phyloP scores from a whole-genome alignment of 2,329 filamentous ascomycete genomes.

The Trichophyton equinum region DNA sequence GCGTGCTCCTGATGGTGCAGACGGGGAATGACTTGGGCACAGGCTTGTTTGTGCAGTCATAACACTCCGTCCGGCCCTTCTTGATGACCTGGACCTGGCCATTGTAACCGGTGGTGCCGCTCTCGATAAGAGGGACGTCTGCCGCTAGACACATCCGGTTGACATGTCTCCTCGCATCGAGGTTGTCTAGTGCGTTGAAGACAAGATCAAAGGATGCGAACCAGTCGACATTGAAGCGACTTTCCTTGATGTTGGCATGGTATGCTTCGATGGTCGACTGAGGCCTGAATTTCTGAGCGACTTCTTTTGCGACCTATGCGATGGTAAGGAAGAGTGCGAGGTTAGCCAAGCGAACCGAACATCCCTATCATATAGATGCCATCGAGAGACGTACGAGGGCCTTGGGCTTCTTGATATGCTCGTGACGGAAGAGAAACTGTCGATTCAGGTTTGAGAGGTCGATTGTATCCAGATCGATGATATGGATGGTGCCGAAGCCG shows the following conservation, averaged over 20 bases:
- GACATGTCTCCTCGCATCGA: slow-evolving; percentile 86
- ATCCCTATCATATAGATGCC: background rate
- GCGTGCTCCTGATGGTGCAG: slow-evolving; percentile 92
- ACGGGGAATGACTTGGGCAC: slow-evolving; percentile 88
- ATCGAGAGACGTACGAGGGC: slow-evolving; percentile 53
- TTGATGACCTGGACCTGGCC: slow-evolving; percentile 96
- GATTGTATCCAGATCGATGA: slow-evolving; percentile 96
- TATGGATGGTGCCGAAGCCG: slow-evolving; percentile 84
- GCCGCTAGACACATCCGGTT: slow-evolving; percentile 96
- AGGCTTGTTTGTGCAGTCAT: slow-evolving; percentile 85
- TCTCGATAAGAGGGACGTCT: slow-evolving; percentile 82
- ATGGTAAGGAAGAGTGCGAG: slow-evolving; percentile 12
- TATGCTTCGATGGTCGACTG: slow-evolving; percentile 74
- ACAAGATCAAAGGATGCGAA: slow-evolving; percentile 72
- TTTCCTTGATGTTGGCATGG: slow-evolving; percentile 90
- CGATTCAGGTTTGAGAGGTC: slow-evolving; percentile 95
- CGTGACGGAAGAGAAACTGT: slow-evolving; percentile 90
- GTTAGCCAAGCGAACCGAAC: slow-evolving; percentile 11
- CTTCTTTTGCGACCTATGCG: slow-evolving; percentile 74
- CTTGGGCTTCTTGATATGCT: slow-evolving; percentile 97
- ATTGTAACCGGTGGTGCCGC: slow-evolving; percentile 93
- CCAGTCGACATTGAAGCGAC: slow-evolving; percentile 75
- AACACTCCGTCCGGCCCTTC: slow-evolving; percentile 78
- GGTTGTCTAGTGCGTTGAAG: slow-evolving; percentile 94
- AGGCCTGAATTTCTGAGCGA: slow-evolving; percentile 80